These are phyloP conservation scores for Torulaspora quercuum DNA, from an alignment of 805 yeast genomes.

Conservation along the genomic window DNA sequence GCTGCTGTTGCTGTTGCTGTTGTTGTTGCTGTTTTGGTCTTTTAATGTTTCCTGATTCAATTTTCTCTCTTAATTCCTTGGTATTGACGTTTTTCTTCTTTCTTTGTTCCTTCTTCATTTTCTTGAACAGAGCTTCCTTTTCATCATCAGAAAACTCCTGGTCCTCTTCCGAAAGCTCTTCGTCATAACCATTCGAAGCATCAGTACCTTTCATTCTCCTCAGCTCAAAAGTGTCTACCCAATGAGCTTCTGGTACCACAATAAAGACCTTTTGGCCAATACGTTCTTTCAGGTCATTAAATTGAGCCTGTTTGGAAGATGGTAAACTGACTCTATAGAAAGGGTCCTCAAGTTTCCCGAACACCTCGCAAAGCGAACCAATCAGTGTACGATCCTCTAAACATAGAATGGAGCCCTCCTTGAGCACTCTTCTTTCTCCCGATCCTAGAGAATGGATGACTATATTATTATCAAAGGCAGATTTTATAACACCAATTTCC, in stretches of 20 bases:
- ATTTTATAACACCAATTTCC: conserved; percentile 63
- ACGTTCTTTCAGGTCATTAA: conserved; percentile 31
- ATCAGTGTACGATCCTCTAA: conserved; percentile 64
- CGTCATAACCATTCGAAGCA: conserved; percentile 93
- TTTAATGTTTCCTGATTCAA: conserved; percentile 6
- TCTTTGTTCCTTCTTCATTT: conserved; percentile 57
- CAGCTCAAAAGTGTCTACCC: conserved; percentile 69
- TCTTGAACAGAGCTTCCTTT: conserved; percentile 69
- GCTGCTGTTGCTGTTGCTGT: conserved; percentile 12
- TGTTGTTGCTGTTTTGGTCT: conserved; percentile 7
- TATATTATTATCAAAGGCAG: conserved; percentile 67
- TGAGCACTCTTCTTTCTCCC: conserved; percentile 80
- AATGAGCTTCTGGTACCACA: conserved; percentile 77
- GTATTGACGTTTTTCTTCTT: conserved; percentile 37
- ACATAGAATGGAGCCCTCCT: conserved; percentile 77
- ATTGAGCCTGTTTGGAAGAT: conserved; percentile 13
- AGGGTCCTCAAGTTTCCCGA: conserved; percentile 84
- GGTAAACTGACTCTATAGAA: conserved; percentile 68
- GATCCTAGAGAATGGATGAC: conserved; percentile 69
- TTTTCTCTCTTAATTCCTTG: conserved; percentile 8
- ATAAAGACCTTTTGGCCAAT: conserved; percentile 63
- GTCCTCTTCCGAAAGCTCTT: conserved; percentile 88
- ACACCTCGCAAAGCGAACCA: conserved; percentile 82
- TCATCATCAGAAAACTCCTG: conserved; percentile 96
- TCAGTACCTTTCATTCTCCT: conserved; percentile 80